Evolutionary conservation across 208 protist genomes (phyloP), one percentile per base, ranked within the genome.

Genomic region (Trichomonas tenax): DNA sequence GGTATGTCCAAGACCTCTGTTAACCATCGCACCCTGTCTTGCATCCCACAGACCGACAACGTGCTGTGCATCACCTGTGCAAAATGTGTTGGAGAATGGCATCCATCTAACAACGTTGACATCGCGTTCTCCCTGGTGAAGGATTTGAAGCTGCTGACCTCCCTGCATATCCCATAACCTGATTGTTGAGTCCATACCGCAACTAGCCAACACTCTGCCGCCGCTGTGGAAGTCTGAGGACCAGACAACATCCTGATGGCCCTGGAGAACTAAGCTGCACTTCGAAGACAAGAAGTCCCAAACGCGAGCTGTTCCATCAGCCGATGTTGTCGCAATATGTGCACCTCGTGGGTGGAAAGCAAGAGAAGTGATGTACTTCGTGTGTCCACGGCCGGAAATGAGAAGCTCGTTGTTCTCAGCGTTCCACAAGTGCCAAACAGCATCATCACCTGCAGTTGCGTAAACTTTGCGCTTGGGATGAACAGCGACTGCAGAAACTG

Each of bases 231-330:
- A 96, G 26, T 89, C 96, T 17, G 48, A 49, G 1, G 23, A 34
- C 96, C 96, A 96, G 11, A 96, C 96, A 46, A 95, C 72, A 51
- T 96, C 82, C 8, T 15, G 11, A n/a, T 96, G 96, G 31, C 96
- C 96, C 49, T 63, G 49, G 23, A 89, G 36, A 46, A 89, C 40
- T 46, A 89, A 48, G 0, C 34, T n/a, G 23, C 82, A 89, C 36
- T 89, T 89, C 2, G 82, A 89, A 8, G 82, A 89, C 82, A 89
- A 46, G 21, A 89, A 89, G 36, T 89, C 82, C 82, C 82, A 89
- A 46, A 89, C 36, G 40, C 82, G 82, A 48, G 82, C 36, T 44
- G 40, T 89, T 44, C 82, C 82, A 89, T 89, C 82, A 17, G 82
- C 82, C 14, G 82, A 89, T 21, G 82, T 89, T n/a, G 82, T 89